Percentiles rank a stretch among this genome's conserved stretches.
These are phyloP conservation scores for Spergularia azorica DNA, from an alignment of 179 eudicot species.

Conservation along the genomic window DNA sequence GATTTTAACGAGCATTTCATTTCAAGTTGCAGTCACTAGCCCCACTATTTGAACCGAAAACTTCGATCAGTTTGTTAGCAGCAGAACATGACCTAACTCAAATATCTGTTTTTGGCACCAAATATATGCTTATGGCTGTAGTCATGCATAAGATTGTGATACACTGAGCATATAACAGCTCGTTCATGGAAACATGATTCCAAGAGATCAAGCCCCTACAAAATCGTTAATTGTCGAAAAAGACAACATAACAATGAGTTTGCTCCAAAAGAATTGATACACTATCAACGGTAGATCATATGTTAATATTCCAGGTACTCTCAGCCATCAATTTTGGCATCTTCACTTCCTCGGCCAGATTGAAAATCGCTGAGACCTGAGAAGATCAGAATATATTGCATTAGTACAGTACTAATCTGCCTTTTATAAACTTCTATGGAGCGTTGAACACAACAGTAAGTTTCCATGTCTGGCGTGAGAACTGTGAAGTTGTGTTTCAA, in stretches of 20 bases:
- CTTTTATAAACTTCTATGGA: too few relatives aligned
- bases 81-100: not conserved
- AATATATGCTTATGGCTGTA: not conserved
- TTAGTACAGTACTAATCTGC: not conserved
- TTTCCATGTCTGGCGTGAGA: not conserved
- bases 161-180: not conserved
- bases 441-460: too few relatives aligned
- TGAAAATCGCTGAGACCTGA: slow-evolving; percentile 66
- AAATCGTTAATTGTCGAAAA: slow-evolving; percentile 3
- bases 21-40: too few relatives aligned
- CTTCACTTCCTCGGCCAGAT: slow-evolving; percentile 58
- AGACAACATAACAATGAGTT: not conserved
- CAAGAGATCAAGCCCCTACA: not conserved
- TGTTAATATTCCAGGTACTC: slow-evolving; percentile 81
- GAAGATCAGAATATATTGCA: slow-evolving; percentile 3
- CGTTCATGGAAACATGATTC: slow-evolving; percentile 6
- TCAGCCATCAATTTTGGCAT: slow-evolving; percentile 71
- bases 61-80: too few relatives aligned
- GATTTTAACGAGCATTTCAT: too few relatives aligned
- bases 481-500: not conserved
- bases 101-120: not conserved
- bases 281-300: slow-evolving; percentile 40
- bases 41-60: too few relatives aligned
- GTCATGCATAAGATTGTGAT: not conserved
- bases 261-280: not conserved